Percentiles rank a stretch among this genome's conserved stretches.
Evolutionary conservation across 2,329 filamentous ascomycete species (phyloP).

Genomic region (Penicillium palitans): DNA sequence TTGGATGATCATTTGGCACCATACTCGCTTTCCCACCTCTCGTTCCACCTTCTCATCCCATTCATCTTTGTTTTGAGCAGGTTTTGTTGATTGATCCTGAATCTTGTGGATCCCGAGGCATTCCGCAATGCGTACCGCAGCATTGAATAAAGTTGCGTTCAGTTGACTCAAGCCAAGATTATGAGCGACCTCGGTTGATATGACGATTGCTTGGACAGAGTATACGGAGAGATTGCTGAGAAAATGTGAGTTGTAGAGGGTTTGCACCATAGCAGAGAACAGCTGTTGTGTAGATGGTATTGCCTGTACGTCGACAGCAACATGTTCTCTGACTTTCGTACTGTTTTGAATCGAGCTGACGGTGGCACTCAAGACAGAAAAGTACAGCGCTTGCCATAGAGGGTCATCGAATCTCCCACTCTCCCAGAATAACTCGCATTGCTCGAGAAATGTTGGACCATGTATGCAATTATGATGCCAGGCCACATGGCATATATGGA

Average conservation of each 20-base stretch:
- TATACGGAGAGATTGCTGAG: conserved; percentile 34
- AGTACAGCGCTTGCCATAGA: conserved; percentile 28
- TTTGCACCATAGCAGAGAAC: conserved; percentile 37
- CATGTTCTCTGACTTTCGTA: conserved; percentile 16
- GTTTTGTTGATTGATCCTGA: conserved; percentile 16
- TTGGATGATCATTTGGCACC: conserved; percentile 43
- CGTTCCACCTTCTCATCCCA: conserved; percentile 29
- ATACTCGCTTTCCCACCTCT: conserved; percentile 40
- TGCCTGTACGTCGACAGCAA: conserved; percentile 20
- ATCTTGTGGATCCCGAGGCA: conserved; percentile 31
- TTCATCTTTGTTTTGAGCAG: conserved; percentile 18
- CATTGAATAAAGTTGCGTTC: conserved; percentile 38
- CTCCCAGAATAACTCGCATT: conserved; percentile 28
- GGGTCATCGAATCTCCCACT: conserved; percentile 27
- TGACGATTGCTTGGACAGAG: conserved; percentile 40
- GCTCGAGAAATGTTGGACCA: conserved; percentile 27
- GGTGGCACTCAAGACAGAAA: conserved; percentile 26
- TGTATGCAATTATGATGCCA: conserved; percentile 32
- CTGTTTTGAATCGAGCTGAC: conserved; percentile 29
- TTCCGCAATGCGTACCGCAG: conserved; percentile 40
- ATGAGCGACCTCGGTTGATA: conserved; percentile 42
- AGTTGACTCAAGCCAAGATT: conserved; percentile 40
- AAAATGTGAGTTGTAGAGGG: conserved; percentile 36
- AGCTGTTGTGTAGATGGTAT: conserved; percentile 29
- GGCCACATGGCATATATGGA: conserved; percentile 24